Conservation (phyloP, 2,329 filamentous ascomycete genomes). For the Thelonectria olida region DNA sequence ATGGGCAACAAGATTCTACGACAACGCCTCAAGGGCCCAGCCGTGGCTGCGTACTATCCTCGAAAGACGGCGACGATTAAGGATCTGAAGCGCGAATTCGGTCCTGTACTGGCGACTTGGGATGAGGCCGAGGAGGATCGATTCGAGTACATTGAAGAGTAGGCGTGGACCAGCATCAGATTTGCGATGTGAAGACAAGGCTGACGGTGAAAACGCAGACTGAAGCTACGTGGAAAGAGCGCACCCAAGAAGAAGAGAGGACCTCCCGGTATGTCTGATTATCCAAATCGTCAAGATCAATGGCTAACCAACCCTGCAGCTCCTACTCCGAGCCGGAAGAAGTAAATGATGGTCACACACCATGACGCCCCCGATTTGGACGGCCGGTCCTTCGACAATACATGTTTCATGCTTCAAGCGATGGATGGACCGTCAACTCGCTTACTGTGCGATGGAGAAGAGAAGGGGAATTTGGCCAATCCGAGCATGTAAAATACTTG, state of each 20-base stretch:
- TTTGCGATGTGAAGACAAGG: slow-evolving; percentile 1
- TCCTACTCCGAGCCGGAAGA: slow-evolving; percentile 41
- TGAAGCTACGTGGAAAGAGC: slow-evolving; percentile 85
- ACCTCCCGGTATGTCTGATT: slow-evolving; percentile 46
- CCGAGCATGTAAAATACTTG: slow-evolving; percentile 38
- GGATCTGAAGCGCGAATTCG: slow-evolving; percentile 77
- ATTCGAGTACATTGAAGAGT: slow-evolving; percentile 76
- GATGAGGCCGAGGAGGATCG: slow-evolving; percentile 84
- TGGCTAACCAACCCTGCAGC: slow-evolving; percentile 34
- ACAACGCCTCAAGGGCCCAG: slow-evolving; percentile 85
- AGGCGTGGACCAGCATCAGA: slow-evolving; percentile 41
- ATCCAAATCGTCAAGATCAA: neutral
- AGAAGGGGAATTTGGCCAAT: slow-evolving; percentile 11
- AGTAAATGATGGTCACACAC: slow-evolving; percentile 35
- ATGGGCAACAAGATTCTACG: slow-evolving; percentile 93
- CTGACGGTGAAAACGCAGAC: slow-evolving; percentile 56
- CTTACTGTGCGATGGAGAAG: neutral
- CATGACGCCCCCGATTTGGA: slow-evolving; percentile 25
- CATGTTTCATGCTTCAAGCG: neutral
- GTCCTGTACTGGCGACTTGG: slow-evolving; percentile 71
- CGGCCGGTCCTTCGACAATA: neutral
- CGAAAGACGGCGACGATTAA: slow-evolving; percentile 75
- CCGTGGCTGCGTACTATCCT: slow-evolving; percentile 89
- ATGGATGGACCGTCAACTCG: neutral
- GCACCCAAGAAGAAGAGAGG: slow-evolving; percentile 88